Evolutionary conservation across 2,329 filamentous ascomycete genomes (phyloP), one percentile per base, ranked within the genome.

Genomic region (Didymellaceae sp.): DNA sequence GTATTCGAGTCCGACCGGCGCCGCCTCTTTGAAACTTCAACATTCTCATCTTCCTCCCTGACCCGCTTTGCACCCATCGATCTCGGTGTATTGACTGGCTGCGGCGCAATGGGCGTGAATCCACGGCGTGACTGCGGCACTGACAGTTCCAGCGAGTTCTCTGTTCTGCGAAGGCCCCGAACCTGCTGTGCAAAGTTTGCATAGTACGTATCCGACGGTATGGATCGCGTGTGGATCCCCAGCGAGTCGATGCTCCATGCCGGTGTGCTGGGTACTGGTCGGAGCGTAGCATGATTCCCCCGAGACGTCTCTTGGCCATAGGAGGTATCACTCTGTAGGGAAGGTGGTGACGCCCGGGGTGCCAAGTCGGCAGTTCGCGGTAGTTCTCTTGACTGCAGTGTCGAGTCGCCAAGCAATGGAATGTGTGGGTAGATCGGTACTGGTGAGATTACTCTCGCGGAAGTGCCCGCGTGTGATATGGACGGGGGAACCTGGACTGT

Each of bases 21-120:
- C 30, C 75, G 67, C 40, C 75, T 73, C 45, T 78, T 78, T 2
- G 57, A 52, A 10, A 58, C 62, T 34, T 61, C 63, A n/a, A 46
- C 52, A 18, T 22, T 44, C 8, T 65, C 57, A 5, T 75, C 73
- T 0, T 77, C 74, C 6, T 76, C 73, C 20, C 69, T 66, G 26
- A 55, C 54, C 24, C 76, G 72, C 54, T 78, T 78, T 22, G 46
- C 46, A 31, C 52, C 57, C 39, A 65, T 65, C 6, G 66, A 63
- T n/a, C 66, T 62, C 21, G 65, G 62, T 5, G 59, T 38, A 52
- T 63, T 67, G 10, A 67, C 55, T 17, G 77, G 76, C 33, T 76
- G 74, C 21, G 77, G 77, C 6, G 76, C 75, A 33, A 80, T 76
- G 20, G 68, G 72, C 20, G 75, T 67, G 54, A 77, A 78, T 34